Evolutionary conservation across 257 asterid genomes (phyloP).

Genomic region (Knoxia roxburghii): DNA sequence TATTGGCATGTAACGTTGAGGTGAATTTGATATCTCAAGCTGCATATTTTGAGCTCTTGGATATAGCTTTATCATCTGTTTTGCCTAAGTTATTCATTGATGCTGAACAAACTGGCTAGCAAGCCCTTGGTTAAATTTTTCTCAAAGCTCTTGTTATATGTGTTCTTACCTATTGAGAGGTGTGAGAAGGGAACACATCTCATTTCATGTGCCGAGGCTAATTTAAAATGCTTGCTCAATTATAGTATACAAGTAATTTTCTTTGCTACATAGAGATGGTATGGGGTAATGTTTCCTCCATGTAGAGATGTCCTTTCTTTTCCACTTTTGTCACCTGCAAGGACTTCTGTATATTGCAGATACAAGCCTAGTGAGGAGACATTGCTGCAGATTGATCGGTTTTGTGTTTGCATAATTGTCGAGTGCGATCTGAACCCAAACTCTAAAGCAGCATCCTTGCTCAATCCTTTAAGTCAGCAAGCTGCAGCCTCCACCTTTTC

Average conservation of each 20-base stretch:
- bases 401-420: constrained; percentile 75
- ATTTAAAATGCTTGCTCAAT: background rate
- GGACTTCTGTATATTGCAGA: constrained; percentile 43
- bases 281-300: background rate
- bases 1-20: background rate
- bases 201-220: background rate
- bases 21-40: too few relatives aligned
- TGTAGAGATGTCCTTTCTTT: background rate
- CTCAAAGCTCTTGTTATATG: background rate
- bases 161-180: background rate
- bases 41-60: too few relatives aligned
- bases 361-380: constrained; percentile 98
- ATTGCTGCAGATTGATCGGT: constrained; percentile 84
- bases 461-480: constrained; percentile 66
- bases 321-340: background rate
- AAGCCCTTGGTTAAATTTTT: background rate
- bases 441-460: constrained; percentile 67
- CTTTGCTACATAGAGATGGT: too few relatives aligned
- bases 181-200: background rate
- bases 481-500: constrained; percentile 45
- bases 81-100: background rate
- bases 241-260: too few relatives aligned
- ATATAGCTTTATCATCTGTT: constrained; percentile 1
- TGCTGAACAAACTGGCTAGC: background rate
- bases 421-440: constrained; percentile 75